Conservation (phyloP, 2,329 filamentous ascomycete species). For the Malbranchea cinnamomea region DNA sequence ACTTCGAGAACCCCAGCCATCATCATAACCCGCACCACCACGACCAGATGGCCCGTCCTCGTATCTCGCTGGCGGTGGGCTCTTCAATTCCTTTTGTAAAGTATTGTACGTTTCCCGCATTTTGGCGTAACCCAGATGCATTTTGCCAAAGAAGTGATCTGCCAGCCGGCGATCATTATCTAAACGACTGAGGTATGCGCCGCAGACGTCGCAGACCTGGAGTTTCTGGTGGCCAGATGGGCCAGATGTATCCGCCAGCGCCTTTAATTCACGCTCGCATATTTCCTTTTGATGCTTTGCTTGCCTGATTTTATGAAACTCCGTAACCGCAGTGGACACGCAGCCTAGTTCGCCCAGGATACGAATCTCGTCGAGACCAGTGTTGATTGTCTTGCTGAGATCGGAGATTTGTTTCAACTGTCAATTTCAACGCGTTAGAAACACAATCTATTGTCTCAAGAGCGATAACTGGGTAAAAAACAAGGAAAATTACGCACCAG, state of each 20-base stretch:
- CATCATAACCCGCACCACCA: constrained; percentile 35
- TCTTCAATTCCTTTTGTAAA: constrained; percentile 77
- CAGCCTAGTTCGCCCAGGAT: constrained; percentile 69
- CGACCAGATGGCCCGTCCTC: constrained; percentile 31
- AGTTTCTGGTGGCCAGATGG: constrained; percentile 94
- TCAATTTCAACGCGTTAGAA: constrained; percentile 1
- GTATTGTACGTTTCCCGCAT: constrained; percentile 88
- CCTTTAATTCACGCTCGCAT: constrained; percentile 75
- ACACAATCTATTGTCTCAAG: background rate
- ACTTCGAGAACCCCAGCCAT: constrained; percentile 36
- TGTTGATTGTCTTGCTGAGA: constrained; percentile 60
- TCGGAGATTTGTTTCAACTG: constrained; percentile 52
- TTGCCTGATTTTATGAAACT: constrained; percentile 72
- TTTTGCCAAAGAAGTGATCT: constrained; percentile 98
- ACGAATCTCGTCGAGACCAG: constrained; percentile 70
- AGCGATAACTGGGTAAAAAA: background rate
- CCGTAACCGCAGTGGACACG: constrained; percentile 69
- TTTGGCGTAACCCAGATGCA: constrained; percentile 95
- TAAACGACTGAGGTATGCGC: constrained; percentile 78
- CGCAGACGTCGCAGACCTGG: constrained; percentile 96
- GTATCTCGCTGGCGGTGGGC: constrained; percentile 45
- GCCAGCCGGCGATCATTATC: constrained; percentile 90
- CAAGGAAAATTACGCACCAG: constrained; percentile 35
- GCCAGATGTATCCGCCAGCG: constrained; percentile 78
- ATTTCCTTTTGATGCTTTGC: constrained; percentile 70